These are phyloP conservation scores for Corymbia maculata DNA, from an alignment of 345 rosid species.

Conservation along the genomic window DNA sequence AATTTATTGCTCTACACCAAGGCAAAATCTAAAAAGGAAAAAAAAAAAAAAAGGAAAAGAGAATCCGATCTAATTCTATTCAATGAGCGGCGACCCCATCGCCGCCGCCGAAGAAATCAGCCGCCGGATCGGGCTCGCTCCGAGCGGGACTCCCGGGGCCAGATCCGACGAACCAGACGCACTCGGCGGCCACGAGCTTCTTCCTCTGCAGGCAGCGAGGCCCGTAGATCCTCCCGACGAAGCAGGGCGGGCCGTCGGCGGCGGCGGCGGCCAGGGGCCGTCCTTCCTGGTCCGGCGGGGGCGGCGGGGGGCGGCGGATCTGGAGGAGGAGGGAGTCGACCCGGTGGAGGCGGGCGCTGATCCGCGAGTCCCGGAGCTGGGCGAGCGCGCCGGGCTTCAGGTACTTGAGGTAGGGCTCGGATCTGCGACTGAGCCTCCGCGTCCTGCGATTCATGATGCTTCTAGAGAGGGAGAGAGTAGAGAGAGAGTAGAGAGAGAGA, in stretches of 20 bases:
- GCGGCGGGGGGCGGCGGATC: neutral
- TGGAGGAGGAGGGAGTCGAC: conserved; percentile 2
- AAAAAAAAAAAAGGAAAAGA: neutral
- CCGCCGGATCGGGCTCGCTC: conserved; percentile 16
- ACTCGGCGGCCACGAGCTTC: conserved; percentile 30
- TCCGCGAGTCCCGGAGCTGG: conserved; percentile 35
- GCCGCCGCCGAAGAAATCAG: conserved; percentile 13
- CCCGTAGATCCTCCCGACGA: conserved; percentile 14
- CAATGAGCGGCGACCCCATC: neutral
- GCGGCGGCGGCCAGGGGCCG: neutral
- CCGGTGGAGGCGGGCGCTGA: conserved; percentile 35
- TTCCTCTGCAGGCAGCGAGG: conserved; percentile 39
- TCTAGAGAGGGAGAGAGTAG: neutral
- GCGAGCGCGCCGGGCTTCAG: conserved; percentile 52
- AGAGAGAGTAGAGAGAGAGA: neutral
- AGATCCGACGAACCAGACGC: conserved; percentile 7
- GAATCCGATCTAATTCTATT: neutral
- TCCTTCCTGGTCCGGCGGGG: neutral
- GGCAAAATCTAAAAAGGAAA: neutral
- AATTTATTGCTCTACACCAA: neutral
- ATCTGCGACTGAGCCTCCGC: neutral
- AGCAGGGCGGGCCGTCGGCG: conserved; percentile 8
- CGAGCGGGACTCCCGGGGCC: conserved; percentile 5
- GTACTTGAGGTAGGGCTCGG: conserved; percentile 25
- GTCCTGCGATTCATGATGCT: neutral